Base-by-base conservation (phyloP, 306 rosid species). In the Pyrus bretschneideri region DNA sequence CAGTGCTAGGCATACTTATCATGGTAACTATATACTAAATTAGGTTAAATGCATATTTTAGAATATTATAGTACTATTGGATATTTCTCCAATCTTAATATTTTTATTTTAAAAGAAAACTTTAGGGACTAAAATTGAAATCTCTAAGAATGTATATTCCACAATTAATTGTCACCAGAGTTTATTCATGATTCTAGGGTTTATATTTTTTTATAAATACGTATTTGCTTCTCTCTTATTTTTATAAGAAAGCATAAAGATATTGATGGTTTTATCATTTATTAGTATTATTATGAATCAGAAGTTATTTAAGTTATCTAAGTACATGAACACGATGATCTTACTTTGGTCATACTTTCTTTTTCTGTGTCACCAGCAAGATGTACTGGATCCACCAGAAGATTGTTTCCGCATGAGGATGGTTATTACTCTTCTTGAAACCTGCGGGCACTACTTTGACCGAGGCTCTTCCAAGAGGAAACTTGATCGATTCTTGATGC, bases 381-480 rank as follows among this genome's bases (percentile, higher is more conserved):
- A 96, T 76, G 76, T 69, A 49, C 84, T 96, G 68, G 99, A 92
- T 85, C 97, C 99, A 68, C 97, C 99, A 44, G 99, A 96, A 87
- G 99, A 96, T 86, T 91, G 91, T 84, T 96, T 92, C 75, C 99
- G 97, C 76, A 92, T 92, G 35, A 86, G 99, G 93, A 88, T 96
- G 99, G 78, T 92, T 69, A 86, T 88, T 74, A 96, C 97, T 33
- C 97, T 96, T 71, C 98, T 96, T 71, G 98, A 90, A 82, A 96
- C 98, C 70, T 96, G 99, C 78, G 99, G 99, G 72, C 98, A 92
- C 86, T 96, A 96, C 91, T 96, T 96, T 78, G 99, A 88, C 71
- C 89, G 92, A 71, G 99, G 99, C 71, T 96, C 99, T 86, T 95
- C 99, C 11, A 95, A 95, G 93, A 90, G 91, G 86, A 95, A 92